Evolutionary conservation across 768 basidiomycete species (phyloP), one percentile per base, ranked within the genome.

Genomic region (Mycena vulgaris): DNA sequence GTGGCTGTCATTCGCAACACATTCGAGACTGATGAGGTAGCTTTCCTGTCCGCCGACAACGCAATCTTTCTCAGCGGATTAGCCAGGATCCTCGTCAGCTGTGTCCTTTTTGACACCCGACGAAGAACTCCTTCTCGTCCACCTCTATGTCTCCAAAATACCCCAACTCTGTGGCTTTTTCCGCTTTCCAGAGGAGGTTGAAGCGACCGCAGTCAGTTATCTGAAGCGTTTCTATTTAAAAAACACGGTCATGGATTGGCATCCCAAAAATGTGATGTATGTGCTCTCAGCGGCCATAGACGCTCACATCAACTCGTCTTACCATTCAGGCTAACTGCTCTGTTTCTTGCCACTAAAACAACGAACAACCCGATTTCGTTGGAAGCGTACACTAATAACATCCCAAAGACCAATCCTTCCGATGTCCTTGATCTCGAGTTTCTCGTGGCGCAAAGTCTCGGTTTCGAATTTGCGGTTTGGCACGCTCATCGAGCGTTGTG

Each of bases 181-280:
- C 76, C 89, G 91, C 52, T 94, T 97, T 78, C 93, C 95, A 0
- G 95, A 97, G 75, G 92, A 95, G 76, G 95, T 99, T 9, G 95
- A 97, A 79, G 94, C 95, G 0, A 98, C 97, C 5, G 96, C 96
- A 0, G 88, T 94, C 66, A 91, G 89, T 64, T 99, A 98, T 80
- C 84, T 99, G 74, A 99, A 99, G 80, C 88, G 98, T 5, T 99
- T 99, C 81, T 99, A 99, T 78, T 87, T 99, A 63, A 93, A 93
- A 82, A 99, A 99, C 77, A 99, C 97, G 2, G 95, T 96, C 61
- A 98, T 99, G 96, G 98, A 99, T 78, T 98, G 95, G 92, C 98
- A 99, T 83, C 98, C 98, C 0, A 97, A 97, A 82, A 96, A 95
- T 77, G 95, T 99, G 76, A 99, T 99, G 98, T 98, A 76, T 56